A percentile compares a stretch with the other conserved stretches of the same genome.
Evolutionary conservation across 352 stramenopile genomes (phyloP).

Genomic region (Pythium biforme): DNA sequence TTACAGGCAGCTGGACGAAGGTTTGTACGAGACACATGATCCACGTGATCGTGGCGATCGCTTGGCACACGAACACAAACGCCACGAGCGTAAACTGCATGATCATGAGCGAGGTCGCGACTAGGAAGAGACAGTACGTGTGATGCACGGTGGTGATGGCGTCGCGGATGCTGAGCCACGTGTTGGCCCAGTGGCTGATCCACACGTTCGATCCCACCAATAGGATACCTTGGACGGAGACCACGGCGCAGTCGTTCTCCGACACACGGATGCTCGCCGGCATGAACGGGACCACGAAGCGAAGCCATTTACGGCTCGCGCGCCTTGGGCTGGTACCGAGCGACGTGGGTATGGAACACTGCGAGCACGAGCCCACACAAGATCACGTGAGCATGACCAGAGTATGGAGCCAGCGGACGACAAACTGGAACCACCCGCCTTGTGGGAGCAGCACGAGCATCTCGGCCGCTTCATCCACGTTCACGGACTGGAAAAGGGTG

Average conservation of each 20-base stretch:
- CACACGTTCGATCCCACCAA: conserved; percentile 53
- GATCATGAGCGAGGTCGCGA: conserved; percentile 52
- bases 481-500: conserved; percentile 40
- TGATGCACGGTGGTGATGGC: conserved; percentile 36
- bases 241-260: conserved; percentile 33
- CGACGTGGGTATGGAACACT: conserved; percentile 31
- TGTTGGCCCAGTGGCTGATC: conserved; percentile 71
- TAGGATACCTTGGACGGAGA: conserved; percentile 45
- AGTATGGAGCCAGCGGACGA: conserved; percentile 37
- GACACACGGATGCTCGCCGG: conserved; percentile 29
- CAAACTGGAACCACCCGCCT: conserved; percentile 32
- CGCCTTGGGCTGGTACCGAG: conserved; percentile 40
- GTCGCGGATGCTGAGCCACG: conserved; percentile 46
- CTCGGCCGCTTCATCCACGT: conserved; percentile 34
- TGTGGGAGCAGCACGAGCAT: conserved; percentile 42
- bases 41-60: conserved; percentile 54
- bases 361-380: conserved; percentile 39
- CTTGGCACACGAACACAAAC: conserved; percentile 50
- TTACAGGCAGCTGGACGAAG: conserved; percentile 30
- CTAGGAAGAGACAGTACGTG: conserved; percentile 42
- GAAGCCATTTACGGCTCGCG: conserved; percentile 34
- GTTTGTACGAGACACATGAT: conserved; percentile 54
- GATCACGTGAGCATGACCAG: conserved; percentile 42
- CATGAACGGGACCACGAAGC: conserved; percentile 48
- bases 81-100: conserved; percentile 40